Percentiles rank a stretch among this genome's conserved stretches.
Conservation (phyloP, 2,329 filamentous ascomycete species). For the Aureobasidium subglaciale region DNA sequence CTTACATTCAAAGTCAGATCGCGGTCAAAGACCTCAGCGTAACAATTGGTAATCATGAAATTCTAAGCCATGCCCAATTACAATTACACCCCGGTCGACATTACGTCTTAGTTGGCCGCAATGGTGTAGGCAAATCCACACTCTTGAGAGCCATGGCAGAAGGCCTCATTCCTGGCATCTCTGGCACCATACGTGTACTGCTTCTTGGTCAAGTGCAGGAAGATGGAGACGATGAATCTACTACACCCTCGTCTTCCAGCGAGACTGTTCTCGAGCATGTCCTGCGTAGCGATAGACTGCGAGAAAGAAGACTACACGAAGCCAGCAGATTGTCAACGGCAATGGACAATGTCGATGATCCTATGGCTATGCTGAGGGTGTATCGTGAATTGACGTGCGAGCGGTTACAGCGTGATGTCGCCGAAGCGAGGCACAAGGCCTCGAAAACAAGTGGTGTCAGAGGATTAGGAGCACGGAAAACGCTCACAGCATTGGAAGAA, state of each 20-base stretch:
- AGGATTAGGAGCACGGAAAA: constrained; percentile 69
- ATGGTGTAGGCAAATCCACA: constrained; percentile 78
- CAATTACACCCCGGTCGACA: constrained; percentile 64
- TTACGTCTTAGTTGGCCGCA: constrained; percentile 73
- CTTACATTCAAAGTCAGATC: too few species aligned
- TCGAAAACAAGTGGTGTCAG: constrained; percentile 66
- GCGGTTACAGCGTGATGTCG: constrained; percentile 18
- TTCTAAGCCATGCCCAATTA: constrained; percentile 63
- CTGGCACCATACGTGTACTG: constrained; percentile 56
- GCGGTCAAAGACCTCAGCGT: constrained; percentile 1
- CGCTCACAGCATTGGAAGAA: constrained; percentile 61
- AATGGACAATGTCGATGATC: constrained; percentile 10
- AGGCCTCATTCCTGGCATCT: constrained; percentile 70
- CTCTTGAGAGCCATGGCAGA: constrained; percentile 68
- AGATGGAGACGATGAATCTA: not conserved
- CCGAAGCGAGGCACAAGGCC: constrained; percentile 49
- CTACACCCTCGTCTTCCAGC: not conserved
- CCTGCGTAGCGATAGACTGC: constrained; percentile 19
- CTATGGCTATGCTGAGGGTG: constrained; percentile 16
- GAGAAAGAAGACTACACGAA: constrained; percentile 20
- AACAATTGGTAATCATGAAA: constrained; percentile 39
- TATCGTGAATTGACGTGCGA: constrained; percentile 19
- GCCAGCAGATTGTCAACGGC: not conserved
- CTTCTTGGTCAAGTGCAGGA: constrained; percentile 61
- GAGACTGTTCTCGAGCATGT: constrained; percentile 23